phyloP scores from a whole-genome alignment of 495 filamentous ascomycete species.

The Penicillium desertorum region DNA sequence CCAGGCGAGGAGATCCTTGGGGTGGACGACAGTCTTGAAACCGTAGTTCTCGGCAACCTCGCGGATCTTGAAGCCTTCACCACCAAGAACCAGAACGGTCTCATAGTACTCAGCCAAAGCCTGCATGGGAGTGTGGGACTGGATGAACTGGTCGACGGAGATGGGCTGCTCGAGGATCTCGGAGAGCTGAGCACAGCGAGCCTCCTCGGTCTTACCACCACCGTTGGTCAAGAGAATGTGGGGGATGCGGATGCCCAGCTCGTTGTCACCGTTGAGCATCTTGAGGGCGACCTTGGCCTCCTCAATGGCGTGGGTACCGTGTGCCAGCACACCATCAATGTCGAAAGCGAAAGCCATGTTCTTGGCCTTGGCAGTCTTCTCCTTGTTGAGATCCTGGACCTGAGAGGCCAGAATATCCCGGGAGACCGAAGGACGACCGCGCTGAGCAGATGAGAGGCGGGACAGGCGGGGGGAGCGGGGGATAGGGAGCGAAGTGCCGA shows the following conservation, averaged over 20 bases:
- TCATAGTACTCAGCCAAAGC: slow-evolving; percentile 79
- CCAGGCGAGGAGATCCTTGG: slow-evolving; percentile 86
- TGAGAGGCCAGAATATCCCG: slow-evolving; percentile 71
- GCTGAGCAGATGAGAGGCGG: slow-evolving; percentile 58
- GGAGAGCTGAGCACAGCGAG: slow-evolving; percentile 76
- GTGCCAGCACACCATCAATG: slow-evolving; percentile 85
- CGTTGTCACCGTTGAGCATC: slow-evolving; percentile 81
- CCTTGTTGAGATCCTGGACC: slow-evolving; percentile 67
- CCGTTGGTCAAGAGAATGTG: slow-evolving; percentile 95
- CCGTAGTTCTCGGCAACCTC: slow-evolving; percentile 83
- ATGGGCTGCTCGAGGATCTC: slow-evolving; percentile 70
- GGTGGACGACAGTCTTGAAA: slow-evolving; percentile 84
- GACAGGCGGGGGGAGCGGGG: slow-evolving; percentile 69
- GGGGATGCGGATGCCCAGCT: slow-evolving; percentile 80
- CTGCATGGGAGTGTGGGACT: slow-evolving; percentile 91
- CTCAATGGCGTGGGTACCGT: slow-evolving; percentile 75
- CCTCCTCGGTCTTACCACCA: slow-evolving; percentile 84
- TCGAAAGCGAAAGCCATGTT: slow-evolving; percentile 88
- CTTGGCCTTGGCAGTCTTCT: slow-evolving; percentile 64
- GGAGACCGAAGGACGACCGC: slow-evolving; percentile 49
- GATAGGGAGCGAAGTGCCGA: slow-evolving; percentile 74
- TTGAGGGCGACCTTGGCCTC: slow-evolving; percentile 84
- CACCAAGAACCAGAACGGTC: slow-evolving; percentile 83
- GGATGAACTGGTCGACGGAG: slow-evolving; percentile 87
- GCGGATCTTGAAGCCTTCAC: slow-evolving; percentile 86